phyloP scores from a whole-genome alignment of 2,329 filamentous ascomycete species.

The Xylariales sp. region DNA sequence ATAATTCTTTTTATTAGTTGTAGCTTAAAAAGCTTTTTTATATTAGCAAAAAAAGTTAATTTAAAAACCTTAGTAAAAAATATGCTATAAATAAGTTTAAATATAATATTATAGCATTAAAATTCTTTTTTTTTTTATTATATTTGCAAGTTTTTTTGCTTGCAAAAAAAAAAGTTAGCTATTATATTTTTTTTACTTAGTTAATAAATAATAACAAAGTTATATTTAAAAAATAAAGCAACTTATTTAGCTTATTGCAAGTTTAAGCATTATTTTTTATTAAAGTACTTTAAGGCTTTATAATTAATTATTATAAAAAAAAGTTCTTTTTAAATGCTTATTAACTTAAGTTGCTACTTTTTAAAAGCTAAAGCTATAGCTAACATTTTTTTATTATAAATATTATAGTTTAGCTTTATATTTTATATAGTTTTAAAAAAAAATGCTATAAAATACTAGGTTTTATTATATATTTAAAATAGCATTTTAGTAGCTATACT shows the following conservation, averaged over 20 bases:
- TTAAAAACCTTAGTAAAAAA: neutral
- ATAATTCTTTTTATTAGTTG: no score
- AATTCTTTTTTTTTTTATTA: no score
- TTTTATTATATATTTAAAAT: neutral
- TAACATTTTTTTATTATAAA: neutral
- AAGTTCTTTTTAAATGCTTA: neutral
- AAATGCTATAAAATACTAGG: neutral
- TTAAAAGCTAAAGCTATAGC: neutral
- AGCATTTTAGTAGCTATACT: neutral
- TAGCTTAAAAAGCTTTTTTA: no score
- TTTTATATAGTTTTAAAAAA: neutral
- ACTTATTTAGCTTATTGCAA: no score
- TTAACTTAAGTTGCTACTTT: neutral
- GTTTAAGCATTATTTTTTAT: no score
- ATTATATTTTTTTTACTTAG: neutral
- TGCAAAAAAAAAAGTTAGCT: neutral
- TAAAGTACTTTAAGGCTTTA: no score
- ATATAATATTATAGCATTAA: neutral
- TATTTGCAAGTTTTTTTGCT: neutral
- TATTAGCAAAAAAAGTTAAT: no score
- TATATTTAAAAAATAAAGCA: slow-evolving; percentile 6
- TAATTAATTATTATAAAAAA: no score
- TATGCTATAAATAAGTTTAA: neutral
- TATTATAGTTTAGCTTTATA: neutral
- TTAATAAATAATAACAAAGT: neutral